Percentiles rank a stretch among this genome's conserved stretches.
Conservation (phyloP, 768 basidiomycete genomes). For the Naganishia friedmannii region DNA sequence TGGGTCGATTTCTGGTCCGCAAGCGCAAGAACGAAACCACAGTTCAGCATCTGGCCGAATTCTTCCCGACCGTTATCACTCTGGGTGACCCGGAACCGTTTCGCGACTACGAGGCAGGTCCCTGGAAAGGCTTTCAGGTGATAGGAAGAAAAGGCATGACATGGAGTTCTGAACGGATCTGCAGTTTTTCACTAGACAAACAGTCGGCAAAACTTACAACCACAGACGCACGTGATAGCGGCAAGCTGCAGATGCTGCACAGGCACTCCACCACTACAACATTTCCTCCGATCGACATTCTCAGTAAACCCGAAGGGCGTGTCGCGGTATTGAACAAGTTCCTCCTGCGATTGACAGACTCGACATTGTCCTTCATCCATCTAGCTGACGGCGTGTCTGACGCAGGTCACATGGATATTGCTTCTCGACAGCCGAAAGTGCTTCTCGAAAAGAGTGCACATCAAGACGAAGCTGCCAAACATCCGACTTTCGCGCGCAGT, state of each 20-base stretch:
- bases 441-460: not conserved
- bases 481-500: constrained; percentile 2
- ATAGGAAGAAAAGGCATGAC: not conserved
- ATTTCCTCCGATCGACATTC: not conserved
- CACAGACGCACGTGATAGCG: not conserved
- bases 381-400: not conserved
- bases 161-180: not conserved
- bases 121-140: not conserved
- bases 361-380: not conserved
- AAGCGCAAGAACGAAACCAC: constrained; percentile 13
- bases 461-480: not conserved
- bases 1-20: constrained; percentile 15
- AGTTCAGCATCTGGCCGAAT: constrained; percentile 1
- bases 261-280: not conserved
- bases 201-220: too few relatives aligned
- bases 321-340: not conserved
- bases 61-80: constrained; percentile 13
- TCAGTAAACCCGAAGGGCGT: not conserved
- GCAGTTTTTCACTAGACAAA: not conserved
- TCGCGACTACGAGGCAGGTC: not conserved
- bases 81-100: not conserved
- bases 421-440: not conserved
- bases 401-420: not conserved
- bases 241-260: not conserved
- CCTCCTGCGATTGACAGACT: not conserved